phyloP scores from a whole-genome alignment of 163 green algal genomes.

The Volvox carteri region DNA sequence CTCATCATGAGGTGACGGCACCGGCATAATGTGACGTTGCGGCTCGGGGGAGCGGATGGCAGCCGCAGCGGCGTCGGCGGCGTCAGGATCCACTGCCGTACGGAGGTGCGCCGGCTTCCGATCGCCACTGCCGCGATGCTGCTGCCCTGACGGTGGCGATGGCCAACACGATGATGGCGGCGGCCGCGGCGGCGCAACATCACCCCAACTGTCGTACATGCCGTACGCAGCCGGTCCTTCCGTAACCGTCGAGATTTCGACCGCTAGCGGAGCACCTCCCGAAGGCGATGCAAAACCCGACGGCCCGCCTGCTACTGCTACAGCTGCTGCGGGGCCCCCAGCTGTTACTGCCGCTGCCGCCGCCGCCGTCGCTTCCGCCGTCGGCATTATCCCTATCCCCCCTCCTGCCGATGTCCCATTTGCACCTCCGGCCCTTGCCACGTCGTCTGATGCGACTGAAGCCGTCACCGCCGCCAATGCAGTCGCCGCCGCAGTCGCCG shows the following conservation, averaged over 20 bases:
- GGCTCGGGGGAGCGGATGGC: neutral
- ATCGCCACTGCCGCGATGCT: no score
- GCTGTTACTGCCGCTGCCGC: neutral
- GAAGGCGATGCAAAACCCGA: no score
- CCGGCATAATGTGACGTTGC: neutral
- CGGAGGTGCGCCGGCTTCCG: neutral
- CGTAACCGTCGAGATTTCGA: no score
- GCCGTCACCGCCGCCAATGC: no score
- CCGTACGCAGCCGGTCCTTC: neutral
- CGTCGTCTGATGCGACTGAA: no score
- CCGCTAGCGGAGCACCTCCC: no score
- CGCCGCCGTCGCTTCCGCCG: neutral
- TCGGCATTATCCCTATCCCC: neutral
- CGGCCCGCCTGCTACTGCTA: neutral
- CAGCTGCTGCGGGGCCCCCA: neutral
- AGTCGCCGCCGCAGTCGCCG: no score
- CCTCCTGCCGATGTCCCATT: neutral
- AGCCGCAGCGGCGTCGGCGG: no score
- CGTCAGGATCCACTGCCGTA: neutral
- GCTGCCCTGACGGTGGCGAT: neutral
- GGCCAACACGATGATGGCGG: neutral
- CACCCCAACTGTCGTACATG: neutral
- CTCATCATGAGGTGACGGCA: neutral
- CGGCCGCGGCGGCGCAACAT: neutral
- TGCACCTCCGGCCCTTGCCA: neutral